These are phyloP conservation scores for Solanum etuberosum DNA, from an alignment of 257 asterid species.

Conservation along the genomic window DNA sequence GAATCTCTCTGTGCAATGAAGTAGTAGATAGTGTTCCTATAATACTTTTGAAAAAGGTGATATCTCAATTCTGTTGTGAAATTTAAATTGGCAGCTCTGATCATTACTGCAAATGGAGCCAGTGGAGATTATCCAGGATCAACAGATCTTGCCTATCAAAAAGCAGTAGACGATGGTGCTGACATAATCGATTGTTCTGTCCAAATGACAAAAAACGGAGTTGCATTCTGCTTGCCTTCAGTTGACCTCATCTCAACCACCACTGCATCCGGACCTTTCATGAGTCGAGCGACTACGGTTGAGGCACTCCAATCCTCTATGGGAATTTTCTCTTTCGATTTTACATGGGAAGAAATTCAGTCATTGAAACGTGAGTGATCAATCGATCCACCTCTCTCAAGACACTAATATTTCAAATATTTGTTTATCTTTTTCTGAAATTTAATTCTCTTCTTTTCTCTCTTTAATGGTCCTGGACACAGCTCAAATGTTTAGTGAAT, in stretches of 20 bases:
- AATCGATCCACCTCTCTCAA: background rate
- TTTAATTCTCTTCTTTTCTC: background rate
- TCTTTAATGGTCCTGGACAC: background rate
- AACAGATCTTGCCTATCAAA: conserved; percentile 76
- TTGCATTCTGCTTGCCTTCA: conserved; percentile 67
- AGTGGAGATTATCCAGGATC: conserved; percentile 79
- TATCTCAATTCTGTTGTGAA: background rate
- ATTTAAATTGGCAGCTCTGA: background rate
- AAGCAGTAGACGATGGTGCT: conserved; percentile 61
- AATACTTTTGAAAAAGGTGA: background rate
- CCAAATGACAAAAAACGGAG: conserved; percentile 78
- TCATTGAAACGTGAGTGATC: conserved; percentile 3
- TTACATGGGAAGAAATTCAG: conserved; percentile 57
- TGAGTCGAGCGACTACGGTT: conserved; percentile 18
- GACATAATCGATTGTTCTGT: conserved; percentile 87
- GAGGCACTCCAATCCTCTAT: conserved; percentile 43
- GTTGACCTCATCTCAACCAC: conserved; percentile 73
- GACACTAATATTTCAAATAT: background rate
- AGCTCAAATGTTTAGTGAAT: background rate
- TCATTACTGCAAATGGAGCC: conserved; percentile 66
- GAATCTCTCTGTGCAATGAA: background rate
- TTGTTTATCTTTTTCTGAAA: background rate
- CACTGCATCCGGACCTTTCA: conserved; percentile 48
- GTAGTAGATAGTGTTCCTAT: background rate
- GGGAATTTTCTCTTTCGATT: conserved; percentile 82